Conservation (phyloP, 2,329 filamentous ascomycete species). For the Paraphaeosphaeria minitans region DNA sequence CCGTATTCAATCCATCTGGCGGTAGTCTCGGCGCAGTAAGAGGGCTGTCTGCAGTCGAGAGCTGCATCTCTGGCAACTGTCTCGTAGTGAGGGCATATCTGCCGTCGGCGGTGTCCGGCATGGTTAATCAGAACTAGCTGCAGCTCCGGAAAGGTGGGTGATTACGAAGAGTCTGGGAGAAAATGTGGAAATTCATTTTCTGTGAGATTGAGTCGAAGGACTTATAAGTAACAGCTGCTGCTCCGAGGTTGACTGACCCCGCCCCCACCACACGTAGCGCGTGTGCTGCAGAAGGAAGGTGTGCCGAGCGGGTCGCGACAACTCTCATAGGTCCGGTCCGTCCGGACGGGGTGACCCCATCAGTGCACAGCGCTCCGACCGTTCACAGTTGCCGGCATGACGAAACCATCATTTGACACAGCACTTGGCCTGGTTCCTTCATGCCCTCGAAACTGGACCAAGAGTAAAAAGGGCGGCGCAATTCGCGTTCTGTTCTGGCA, state of each 20-base stretch:
- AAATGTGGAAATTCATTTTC: neutral
- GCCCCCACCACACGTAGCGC: constrained; percentile 10
- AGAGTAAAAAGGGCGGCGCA: too few relatives aligned
- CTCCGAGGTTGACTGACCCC: constrained; percentile 5
- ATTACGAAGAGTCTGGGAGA: neutral
- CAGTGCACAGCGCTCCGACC: neutral
- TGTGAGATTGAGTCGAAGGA: neutral
- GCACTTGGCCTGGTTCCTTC: too few relatives aligned
- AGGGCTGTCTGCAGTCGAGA: constrained; percentile 54
- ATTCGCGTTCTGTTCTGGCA: too few relatives aligned
- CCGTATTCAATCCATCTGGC: constrained; percentile 49
- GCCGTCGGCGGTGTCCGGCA: constrained; percentile 37
- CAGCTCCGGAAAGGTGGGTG: neutral
- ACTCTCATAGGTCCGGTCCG: constrained; percentile 2
- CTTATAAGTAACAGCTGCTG: constrained; percentile 1
- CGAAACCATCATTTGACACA: neutral
- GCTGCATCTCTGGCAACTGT: constrained; percentile 55
- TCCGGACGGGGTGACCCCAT: constrained; percentile 2
- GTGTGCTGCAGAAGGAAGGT: constrained; percentile 2
- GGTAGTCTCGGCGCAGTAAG: constrained; percentile 50
- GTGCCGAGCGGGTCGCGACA: neutral
- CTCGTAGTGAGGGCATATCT: constrained; percentile 52
- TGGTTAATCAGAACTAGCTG: neutral
- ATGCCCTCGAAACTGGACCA: too few relatives aligned
- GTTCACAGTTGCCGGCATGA: neutral